These are phyloP conservation scores for Fusarium zealandicum DNA, from an alignment of 2,329 filamentous ascomycete species.

Conservation along the genomic window DNA sequence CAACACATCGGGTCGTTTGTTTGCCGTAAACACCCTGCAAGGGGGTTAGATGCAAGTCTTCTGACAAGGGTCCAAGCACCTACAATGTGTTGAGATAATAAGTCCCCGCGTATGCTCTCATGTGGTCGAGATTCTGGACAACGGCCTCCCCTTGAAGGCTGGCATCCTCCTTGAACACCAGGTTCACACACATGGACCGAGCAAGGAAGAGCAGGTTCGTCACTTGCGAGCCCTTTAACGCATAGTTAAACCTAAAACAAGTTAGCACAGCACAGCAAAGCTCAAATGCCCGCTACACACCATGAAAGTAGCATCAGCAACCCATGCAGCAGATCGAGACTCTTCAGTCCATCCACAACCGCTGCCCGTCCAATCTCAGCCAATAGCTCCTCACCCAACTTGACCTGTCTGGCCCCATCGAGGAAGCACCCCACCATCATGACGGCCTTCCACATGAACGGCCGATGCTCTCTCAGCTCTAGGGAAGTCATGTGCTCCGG, in stretches of 20 bases:
- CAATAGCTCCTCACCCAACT: constrained; percentile 54
- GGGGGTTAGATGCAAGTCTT: not conserved
- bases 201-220: constrained; percentile 58
- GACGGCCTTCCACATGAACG: constrained; percentile 58
- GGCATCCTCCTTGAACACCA: constrained; percentile 45
- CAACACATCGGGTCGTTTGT: constrained; percentile 57
- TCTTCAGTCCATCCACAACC: constrained; percentile 52
- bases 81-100: constrained; percentile 60
- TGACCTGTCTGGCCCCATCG: constrained; percentile 54
- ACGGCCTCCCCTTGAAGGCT: constrained; percentile 30
- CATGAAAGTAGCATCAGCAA: constrained; percentile 56
- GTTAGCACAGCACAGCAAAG: constrained; percentile 16
- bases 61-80: constrained; percentile 24
- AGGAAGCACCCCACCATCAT: constrained; percentile 55
- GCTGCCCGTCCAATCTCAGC: constrained; percentile 52
- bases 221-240: constrained; percentile 57
- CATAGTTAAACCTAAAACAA: constrained; percentile 54
- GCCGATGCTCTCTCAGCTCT: constrained; percentile 49
- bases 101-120: constrained; percentile 57
- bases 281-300: constrained; percentile 42
- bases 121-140: constrained; percentile 50
- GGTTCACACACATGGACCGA: constrained; percentile 54
- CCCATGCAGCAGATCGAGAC: constrained; percentile 56
- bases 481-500: constrained; percentile 47
- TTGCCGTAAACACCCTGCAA: constrained; percentile 52